Evolutionary conservation across 2,329 filamentous ascomycete genomes (phyloP), one percentile per base, ranked within the genome.

Genomic region (Xylariaceae sp.): DNA sequence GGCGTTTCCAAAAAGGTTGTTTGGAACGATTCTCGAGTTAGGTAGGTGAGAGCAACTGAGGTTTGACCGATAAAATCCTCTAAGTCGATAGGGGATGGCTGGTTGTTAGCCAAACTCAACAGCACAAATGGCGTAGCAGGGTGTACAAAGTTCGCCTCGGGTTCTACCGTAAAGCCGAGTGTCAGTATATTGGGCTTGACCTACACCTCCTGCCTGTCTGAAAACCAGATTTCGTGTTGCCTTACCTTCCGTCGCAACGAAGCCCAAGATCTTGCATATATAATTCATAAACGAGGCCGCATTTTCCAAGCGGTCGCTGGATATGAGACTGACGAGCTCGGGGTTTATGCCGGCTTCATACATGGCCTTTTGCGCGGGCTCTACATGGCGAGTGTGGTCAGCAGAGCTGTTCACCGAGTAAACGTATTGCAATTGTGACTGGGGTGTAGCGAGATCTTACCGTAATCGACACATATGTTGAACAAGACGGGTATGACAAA

Each of bases 381-480:
- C 82, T 86, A 48, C 5, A 38, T 38, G 5, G 16, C 7, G 22
- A 16, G 55, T 44, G 13, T 28, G 17, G 50, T 67, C 41, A 68
- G 61, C 48, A 31, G 16, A 31, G 31, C 39, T 13, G 13, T 31
- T 19, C 18, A 22, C 31, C 22, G 22, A 28, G 22, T 28, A 28
- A 5, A 28, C 7, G 4, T 28, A 28, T 4, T 28, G 22, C 22
- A 28, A 7, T 7, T 28, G 22, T 28, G 22, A 28, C 22, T 28
- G 22, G 7, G 22, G 22, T 28, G 22, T 28, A 7, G 22, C 22
- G 22, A 28, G 22, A 28, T 28, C 74, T 68, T 64, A 85, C 82
- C 80, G 62, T 84, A 86, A 63, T 87, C 83, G 13, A 86, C 75
- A 49, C 82, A 76, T 44, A 84, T 74, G 61, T 87, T 87, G 66